Evolutionary conservation across 2,329 filamentous ascomycete species (phyloP), one percentile per base, ranked within the genome.

Genomic region (Fusarium proliferatum): DNA sequence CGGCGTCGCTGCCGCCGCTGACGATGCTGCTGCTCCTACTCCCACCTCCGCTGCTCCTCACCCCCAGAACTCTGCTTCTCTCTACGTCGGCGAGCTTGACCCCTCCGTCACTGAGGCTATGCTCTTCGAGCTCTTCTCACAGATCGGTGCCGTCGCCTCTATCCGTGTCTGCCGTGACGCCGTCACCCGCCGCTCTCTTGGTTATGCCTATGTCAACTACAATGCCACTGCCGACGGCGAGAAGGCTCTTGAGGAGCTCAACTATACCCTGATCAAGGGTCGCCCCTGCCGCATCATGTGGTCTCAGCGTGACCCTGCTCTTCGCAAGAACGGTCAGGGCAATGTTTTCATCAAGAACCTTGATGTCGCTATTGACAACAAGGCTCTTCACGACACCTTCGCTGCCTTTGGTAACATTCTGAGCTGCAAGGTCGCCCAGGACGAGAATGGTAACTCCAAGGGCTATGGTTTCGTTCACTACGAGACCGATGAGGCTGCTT

Each of bases 331-430:
- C 79, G 96, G 96, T 77, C 95, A 98, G 87, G 96, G 96, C 84
- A 99, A 99, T 83, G 96, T 99, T 80, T 99, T 99, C 90, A 99
- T 99, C 91, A 99, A 99, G 93, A 99, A 99, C 88, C 89, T 99
- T 77, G 96, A 99, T 85, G 93, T 92, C 78, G 96, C 96, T 80
- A 99, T 99, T 81, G 96, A 99, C 88, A 99, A 99, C 93, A 99
- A 99, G 91, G 96, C 96, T 83, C 93, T 99, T 66, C 96, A 99
- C 88, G 96, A 99, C 86, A 99, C 96, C 81, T 99, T 99, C 83
- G 94, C 96, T 78, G 96, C 96, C 79, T 99, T 99, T 80, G 96
- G 96, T 81, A 98, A 98, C 91, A 99, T 99, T 80, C 89, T 99
- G 77, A 97, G 94, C 88, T 99, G 96, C 94, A 99, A 99, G 89